Evolutionary conservation across 768 basidiomycete species (phyloP).

Genomic region (Kwoniella dendrophila): DNA sequence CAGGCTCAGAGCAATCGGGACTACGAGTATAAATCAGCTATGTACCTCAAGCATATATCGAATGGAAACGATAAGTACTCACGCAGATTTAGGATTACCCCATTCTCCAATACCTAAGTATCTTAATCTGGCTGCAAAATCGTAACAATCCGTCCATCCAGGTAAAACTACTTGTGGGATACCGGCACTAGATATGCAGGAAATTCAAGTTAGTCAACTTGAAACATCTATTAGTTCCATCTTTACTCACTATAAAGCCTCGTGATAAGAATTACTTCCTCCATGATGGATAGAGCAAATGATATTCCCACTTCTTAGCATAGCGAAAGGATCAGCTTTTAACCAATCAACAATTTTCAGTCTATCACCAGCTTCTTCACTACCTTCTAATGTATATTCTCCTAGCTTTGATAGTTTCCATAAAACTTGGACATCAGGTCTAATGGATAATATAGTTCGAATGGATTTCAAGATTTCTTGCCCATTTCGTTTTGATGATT

Average conservation of each 20-base stretch:
- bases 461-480: constrained; percentile 17
- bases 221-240: not conserved
- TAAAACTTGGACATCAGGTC: constrained; percentile 32
- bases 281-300: constrained; percentile 13
- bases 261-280: constrained; percentile 25
- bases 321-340: constrained; percentile 22
- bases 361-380: constrained; percentile 17
- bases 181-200: not conserved
- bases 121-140: constrained; percentile 2
- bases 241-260: constrained; percentile 13
- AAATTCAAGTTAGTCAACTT: not conserved
- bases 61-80: not conserved
- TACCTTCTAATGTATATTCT: constrained; percentile 6
- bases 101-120: constrained; percentile 24
- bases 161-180: constrained; percentile 16
- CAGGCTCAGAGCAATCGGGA: constrained; percentile 10
- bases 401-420: constrained; percentile 30
- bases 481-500: constrained; percentile 8
- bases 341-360: constrained; percentile 36
- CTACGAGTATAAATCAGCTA: not conserved
- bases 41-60: not conserved
- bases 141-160: constrained; percentile 24
- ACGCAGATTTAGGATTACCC: constrained; percentile 21
- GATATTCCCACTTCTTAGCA: constrained; percentile 31
- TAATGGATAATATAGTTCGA: constrained; percentile 14